Evolutionary conservation across 176 grass and related monocot species (phyloP), one percentile per base, ranked within the genome.

Genomic region (Dactylis glomerata): DNA sequence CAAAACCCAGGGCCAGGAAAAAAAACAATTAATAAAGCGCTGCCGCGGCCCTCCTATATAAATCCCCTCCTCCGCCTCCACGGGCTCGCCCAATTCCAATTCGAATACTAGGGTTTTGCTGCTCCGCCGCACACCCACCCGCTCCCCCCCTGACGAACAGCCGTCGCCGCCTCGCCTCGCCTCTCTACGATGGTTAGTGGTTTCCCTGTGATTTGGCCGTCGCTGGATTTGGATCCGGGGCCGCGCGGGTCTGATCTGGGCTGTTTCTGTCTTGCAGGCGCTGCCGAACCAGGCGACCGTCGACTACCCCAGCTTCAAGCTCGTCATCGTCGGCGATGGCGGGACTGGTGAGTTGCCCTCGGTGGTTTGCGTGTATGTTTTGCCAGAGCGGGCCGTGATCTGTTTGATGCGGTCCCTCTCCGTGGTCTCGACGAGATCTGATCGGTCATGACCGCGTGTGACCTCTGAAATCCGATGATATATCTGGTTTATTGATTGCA

Each of bases 221-320:
- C 5, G 20, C 0, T 58, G 1, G 16, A 0, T 14, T 6, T 7
- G 46, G 36, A 81, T 82, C 79, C 76, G 74, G 2, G 5, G 66
- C 1, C 7, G n/a, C 27, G 15, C 5, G 10, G 26, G 40, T 41
- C 73, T 85, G 59, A 91, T 76, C 67, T 31, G 3, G 31, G 28
- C 6, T 47, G 9, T 17, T 73, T 44, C 36, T 51, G 54, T 41
- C 5, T 52, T 79, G 1, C 77, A 97, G 94, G 94, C 94, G 31
- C 87, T 94, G 19, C 94, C 90, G 28, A 97, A 92, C 71, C 92
- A 97, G 92, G 87, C 83, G 20, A 92, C 87, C 46, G 94, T 97
- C 22, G 89, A 94, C 3, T 97, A 97, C 81, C 94, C 94, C 20
- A 94, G 87, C 85, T 97, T 97, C 80, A 97, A 94, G 83, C 92